These are phyloP conservation scores for Colletotrichum kahawae DNA, from an alignment of 2,329 filamentous ascomycete species.

Conservation along the genomic window DNA sequence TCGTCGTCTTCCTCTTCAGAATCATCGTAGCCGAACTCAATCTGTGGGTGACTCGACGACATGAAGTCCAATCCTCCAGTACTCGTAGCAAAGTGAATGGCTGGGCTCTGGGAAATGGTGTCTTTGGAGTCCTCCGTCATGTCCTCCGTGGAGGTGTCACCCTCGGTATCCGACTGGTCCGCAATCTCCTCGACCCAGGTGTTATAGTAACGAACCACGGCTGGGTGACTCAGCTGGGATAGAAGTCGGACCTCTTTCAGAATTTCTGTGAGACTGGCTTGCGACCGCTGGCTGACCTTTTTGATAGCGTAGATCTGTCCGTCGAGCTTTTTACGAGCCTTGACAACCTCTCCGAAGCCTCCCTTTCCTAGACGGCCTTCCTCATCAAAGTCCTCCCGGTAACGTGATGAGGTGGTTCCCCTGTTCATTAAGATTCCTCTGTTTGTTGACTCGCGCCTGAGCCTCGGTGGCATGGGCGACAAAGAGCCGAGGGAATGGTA, in stretches of 20 bases:
- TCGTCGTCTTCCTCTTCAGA: slow-evolving; percentile 41
- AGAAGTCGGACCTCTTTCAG: slow-evolving; percentile 86
- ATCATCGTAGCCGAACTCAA: slow-evolving; percentile 77
- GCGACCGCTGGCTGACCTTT: slow-evolving; percentile 86
- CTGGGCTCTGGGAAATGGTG: slow-evolving; percentile 46
- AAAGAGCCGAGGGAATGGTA: slow-evolving; percentile 46
- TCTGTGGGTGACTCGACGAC: slow-evolving; percentile 79
- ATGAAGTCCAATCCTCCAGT: slow-evolving; percentile 91
- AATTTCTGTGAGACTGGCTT: slow-evolving; percentile 80
- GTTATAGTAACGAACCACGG: slow-evolving; percentile 88
- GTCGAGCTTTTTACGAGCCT: slow-evolving; percentile 89
- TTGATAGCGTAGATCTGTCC: slow-evolving; percentile 95
- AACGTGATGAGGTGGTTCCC: slow-evolving; percentile 69
- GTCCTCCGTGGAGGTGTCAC: slow-evolving; percentile 58
- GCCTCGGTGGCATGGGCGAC: slow-evolving; percentile 51
- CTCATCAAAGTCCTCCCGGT: slow-evolving; percentile 88
- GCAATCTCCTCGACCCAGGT: slow-evolving; percentile 86
- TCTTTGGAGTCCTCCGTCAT: slow-evolving; percentile 40
- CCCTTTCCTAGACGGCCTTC: slow-evolving; percentile 89
- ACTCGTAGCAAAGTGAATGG: slow-evolving; percentile 70
- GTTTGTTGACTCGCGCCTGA: slow-evolving; percentile 67
- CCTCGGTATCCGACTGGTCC: slow-evolving; percentile 59
- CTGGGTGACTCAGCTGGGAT: slow-evolving; percentile 90
- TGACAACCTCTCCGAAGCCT: slow-evolving; percentile 95
- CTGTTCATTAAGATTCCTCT: slow-evolving; percentile 47